These are phyloP conservation scores for Tricholoma sp. DNA, from an alignment of 768 basidiomycete genomes.

Conservation along the genomic window DNA sequence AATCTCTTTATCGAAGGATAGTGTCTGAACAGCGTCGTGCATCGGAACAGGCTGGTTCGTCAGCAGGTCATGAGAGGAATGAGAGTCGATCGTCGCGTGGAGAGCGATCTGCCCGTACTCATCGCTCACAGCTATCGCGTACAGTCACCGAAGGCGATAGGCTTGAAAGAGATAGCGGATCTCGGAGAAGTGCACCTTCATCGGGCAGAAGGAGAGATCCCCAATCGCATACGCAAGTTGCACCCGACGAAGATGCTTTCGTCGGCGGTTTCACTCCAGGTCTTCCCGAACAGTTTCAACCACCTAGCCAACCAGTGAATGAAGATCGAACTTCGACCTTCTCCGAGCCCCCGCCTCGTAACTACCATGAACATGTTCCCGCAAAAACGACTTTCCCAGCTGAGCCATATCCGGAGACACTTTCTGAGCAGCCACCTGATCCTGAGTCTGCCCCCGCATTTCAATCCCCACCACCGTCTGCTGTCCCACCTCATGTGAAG, in stretches of 20 bases:
- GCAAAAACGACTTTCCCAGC: constrained; percentile 1
- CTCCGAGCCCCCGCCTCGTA: constrained; percentile 4
- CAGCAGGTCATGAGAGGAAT: constrained; percentile 42
- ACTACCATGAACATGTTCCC: constrained; percentile 5
- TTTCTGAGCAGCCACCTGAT: constrained; percentile 2
- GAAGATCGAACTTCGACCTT: constrained; percentile 12
- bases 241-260: constrained; percentile 36
- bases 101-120: constrained; percentile 38
- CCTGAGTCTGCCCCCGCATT: constrained; percentile 9
- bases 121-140: constrained; percentile 46
- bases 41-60: constrained; percentile 31
- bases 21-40: constrained; percentile 57
- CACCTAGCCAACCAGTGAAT: constrained; percentile 8
- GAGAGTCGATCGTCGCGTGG: constrained; percentile 56
- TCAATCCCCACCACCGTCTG: constrained; percentile 16
- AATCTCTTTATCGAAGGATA: constrained; percentile 78
- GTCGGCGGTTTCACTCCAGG: constrained; percentile 45
- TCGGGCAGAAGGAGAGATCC: constrained; percentile 32
- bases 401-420: constrained; percentile 4
- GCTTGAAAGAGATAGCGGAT: constrained; percentile 32
- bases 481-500: constrained; percentile 65
- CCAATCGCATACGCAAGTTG: constrained; percentile 16
- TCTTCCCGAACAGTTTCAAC: constrained; percentile 9
- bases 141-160: constrained; percentile 34
- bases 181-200: constrained; percentile 36